Percentiles rank a stretch among this genome's conserved stretches.
Evolutionary conservation across 2,329 filamentous ascomycete species (phyloP).

Genomic region (Aspergillus unguis): DNA sequence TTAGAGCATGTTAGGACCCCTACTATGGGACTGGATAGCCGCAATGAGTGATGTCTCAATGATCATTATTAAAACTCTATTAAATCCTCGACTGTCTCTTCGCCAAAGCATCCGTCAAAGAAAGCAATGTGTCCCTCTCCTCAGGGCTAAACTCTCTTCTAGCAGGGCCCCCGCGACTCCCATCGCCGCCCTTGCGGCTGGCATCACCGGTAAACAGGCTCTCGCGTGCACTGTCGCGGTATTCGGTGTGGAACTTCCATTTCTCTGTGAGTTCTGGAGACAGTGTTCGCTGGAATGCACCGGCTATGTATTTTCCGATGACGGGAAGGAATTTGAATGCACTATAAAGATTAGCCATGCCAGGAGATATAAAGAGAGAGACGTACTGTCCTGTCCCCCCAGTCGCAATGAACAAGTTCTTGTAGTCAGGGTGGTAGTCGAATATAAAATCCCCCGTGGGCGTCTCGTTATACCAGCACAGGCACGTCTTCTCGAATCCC

Average conservation of each 20-base stretch:
- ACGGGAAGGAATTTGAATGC: slow-evolving; percentile 18
- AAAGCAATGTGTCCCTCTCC: background rate
- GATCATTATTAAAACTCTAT: too few species aligned
- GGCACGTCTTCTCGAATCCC: slow-evolving; percentile 57
- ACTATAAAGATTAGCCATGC: background rate
- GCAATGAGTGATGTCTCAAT: too few species aligned
- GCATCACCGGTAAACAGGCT: background rate
- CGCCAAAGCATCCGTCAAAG: background rate
- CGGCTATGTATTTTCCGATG: slow-evolving; percentile 13
- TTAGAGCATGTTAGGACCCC: too few species aligned
- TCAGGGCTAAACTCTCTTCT: slow-evolving; percentile 3
- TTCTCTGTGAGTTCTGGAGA: slow-evolving; percentile 4
- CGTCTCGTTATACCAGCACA: slow-evolving; percentile 73
- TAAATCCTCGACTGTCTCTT: background rate
- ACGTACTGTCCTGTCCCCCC: slow-evolving; percentile 21
- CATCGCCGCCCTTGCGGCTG: slow-evolving; percentile 8
- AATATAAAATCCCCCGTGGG: slow-evolving; percentile 65
- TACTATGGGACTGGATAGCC: too few species aligned
- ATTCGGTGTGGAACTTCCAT: slow-evolving; percentile 8
- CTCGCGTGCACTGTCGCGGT: background rate
- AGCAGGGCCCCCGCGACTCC: slow-evolving; percentile 13
- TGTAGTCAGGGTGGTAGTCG: slow-evolving; percentile 60
- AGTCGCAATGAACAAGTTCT: slow-evolving; percentile 36
- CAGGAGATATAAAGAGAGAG: background rate
- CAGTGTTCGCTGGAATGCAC: slow-evolving; percentile 10